phyloP scores from a whole-genome alignment of 2,329 filamentous ascomycete species.

The Paraconiothyrium brasiliense region DNA sequence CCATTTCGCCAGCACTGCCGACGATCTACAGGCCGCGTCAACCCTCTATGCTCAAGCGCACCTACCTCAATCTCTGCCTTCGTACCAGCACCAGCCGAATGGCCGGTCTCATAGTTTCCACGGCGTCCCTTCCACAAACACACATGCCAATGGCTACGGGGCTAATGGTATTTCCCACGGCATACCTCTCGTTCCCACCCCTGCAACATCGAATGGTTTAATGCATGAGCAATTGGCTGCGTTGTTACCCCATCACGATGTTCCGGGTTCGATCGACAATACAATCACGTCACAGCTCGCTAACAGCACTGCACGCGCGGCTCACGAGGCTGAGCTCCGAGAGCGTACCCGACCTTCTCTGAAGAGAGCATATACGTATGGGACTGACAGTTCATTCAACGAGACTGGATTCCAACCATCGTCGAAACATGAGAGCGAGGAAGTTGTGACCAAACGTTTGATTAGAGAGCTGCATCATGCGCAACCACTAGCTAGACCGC shows the following conservation, averaged over 20 bases:
- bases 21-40: slow-evolving; percentile 44
- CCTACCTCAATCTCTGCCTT: slow-evolving; percentile 24
- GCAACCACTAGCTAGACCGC: slow-evolving; percentile 25
- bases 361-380: slow-evolving; percentile 47
- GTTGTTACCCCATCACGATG: slow-evolving; percentile 39
- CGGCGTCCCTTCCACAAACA: slow-evolving; percentile 20
- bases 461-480: slow-evolving; percentile 35
- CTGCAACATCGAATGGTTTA: slow-evolving; percentile 35
- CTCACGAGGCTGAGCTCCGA: slow-evolving; percentile 29
- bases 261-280: slow-evolving; percentile 40
- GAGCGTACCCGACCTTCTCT: slow-evolving; percentile 28
- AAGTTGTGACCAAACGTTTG: slow-evolving; percentile 35
- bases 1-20: slow-evolving; percentile 37
- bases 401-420: slow-evolving; percentile 37
- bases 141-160: slow-evolving; percentile 11
- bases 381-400: slow-evolving; percentile 48
- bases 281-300: slow-evolving; percentile 38
- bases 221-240: slow-evolving; percentile 43
- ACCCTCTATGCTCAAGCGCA: slow-evolving; percentile 46
- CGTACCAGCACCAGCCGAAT: slow-evolving; percentile 33
- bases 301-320: slow-evolving; percentile 28
- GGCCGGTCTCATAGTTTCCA: slow-evolving; percentile 35
- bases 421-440: slow-evolving; percentile 33
- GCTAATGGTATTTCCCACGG: slow-evolving; percentile 18
- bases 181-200: slow-evolving; percentile 33